Percentiles rank a stretch among this genome's conserved stretches.
phyloP scores from a whole-genome alignment of 2,329 filamentous ascomycete genomes.

The Cladophialophora carrionii region DNA sequence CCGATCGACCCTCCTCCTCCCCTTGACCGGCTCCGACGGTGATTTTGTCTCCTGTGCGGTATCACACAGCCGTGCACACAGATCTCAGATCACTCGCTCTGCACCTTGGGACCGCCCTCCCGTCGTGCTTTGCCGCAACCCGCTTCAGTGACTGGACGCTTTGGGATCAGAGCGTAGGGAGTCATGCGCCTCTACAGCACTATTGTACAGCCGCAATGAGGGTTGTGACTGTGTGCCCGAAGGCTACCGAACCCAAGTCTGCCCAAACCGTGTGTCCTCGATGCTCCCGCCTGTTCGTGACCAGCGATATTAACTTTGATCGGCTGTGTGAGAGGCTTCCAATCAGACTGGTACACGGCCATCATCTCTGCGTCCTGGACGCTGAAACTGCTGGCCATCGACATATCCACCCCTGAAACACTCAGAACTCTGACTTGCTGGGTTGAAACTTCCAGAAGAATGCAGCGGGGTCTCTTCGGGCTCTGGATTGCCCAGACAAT shows the following conservation, averaged over 20 bases:
- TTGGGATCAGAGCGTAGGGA: not conserved
- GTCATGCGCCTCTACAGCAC: not conserved
- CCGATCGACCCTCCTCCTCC: not conserved
- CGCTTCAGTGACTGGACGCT: not conserved
- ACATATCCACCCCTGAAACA: not conserved
- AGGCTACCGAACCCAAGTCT: not conserved
- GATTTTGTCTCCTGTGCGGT: not conserved
- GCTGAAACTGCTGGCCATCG: not conserved
- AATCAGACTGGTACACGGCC: not conserved
- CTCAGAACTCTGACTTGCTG: not conserved
- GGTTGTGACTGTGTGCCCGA: not conserved
- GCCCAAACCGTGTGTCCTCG: not conserved
- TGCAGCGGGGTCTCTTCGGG: not conserved
- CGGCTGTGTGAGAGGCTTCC: not conserved
- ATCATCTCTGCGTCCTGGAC: not conserved
- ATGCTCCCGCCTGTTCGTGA: not conserved
- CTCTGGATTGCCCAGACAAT: not conserved
- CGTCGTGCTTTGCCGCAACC: not conserved
- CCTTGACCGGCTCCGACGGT: not conserved
- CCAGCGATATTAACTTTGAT: not conserved
- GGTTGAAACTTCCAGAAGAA: not conserved
- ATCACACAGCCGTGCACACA: not conserved
- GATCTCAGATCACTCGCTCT: not conserved
- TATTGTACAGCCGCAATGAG: not conserved
- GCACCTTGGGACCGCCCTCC: not conserved